phyloP scores from a whole-genome alignment of 73 alveolate genomes.

The Paramecium octaurelia region DNA sequence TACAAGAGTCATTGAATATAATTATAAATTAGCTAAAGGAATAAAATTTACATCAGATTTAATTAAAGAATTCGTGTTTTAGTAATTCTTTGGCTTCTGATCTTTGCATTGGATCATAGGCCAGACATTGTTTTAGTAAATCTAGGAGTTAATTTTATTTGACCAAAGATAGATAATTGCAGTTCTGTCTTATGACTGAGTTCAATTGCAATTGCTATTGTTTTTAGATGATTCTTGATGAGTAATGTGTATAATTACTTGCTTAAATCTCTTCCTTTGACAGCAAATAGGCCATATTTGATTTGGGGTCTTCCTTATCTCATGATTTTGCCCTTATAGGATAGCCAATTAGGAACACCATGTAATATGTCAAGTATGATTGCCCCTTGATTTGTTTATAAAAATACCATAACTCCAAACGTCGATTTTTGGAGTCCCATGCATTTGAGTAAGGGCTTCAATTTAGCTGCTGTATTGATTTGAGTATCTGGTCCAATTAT shows the following conservation, averaged over 20 bases:
- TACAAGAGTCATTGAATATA: neutral
- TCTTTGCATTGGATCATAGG: neutral
- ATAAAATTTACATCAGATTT: neutral
- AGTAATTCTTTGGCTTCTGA: neutral
- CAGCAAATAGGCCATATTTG: conserved; percentile 60
- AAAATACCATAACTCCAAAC: conserved; percentile 78
- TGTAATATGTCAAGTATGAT: conserved; percentile 75
- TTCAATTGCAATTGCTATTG: neutral
- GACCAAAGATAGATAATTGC: neutral
- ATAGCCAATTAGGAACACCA: conserved; percentile 89
- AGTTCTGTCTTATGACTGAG: neutral
- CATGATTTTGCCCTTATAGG: conserved; percentile 69
- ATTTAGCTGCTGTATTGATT: conserved; percentile 22
- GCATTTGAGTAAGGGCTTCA: conserved; percentile 50
- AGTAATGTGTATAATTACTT: neutral
- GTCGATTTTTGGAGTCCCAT: conserved; percentile 75
- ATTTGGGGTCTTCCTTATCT: conserved; percentile 47
- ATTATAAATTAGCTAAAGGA: neutral
- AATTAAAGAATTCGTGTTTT: conserved; percentile 3
- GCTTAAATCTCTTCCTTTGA: conserved; percentile 51
- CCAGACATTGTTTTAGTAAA: conserved; percentile 3
- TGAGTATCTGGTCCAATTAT: conserved; percentile 48
- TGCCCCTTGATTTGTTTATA: conserved; percentile 63
- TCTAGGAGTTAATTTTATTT: neutral
- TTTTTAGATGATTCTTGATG: neutral